Evolutionary conservation across 257 asterid genomes (phyloP), one percentile per base, ranked within the genome.

Genomic region (Fraxinus quadrangulata): DNA sequence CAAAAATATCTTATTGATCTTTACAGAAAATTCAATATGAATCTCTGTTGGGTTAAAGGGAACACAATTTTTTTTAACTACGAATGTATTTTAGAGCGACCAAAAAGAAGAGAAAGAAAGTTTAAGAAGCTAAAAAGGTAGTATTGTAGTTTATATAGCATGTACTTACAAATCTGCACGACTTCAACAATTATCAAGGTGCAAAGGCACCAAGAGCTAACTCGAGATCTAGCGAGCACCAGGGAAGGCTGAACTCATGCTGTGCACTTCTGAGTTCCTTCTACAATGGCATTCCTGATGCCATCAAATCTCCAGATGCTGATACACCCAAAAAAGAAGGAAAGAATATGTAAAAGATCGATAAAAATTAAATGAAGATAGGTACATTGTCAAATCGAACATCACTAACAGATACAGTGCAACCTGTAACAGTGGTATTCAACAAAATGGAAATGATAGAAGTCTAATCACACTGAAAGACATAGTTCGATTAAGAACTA

Each of bases 221-320:
- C 45, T 39, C 13, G 12, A 39, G 13, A 39, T 39, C 13, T 39
- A 39, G 13, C 13, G 12, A 8, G 51, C 4, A 16, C 59, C 21
- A 16, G 8, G 59, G 21, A 47, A 47, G 59, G 59, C 21, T 5
- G 59, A 16, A 47, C 59, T 56, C 26, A 12, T n/a, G 66, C 3
- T 19, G 11, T 54, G 67, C 49, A 28, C 63, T 49, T 71, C 73
- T 42, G 21, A 17, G 16, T 3, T 7, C 66, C 28, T 24, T 63
- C 82, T 80, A 78, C 73, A 67, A 45, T 17, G 13, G 70, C 33
- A 39, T 70, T 73, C 33, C 77, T 10, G 4, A 2, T 23, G 76
- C 63, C 23, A 39, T 75, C 19, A 69, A 73, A 71, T 85, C 86
- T 59, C 69, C 42, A 23, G 67, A 56, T 37, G 11, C 88, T 85